Conservation (phyloP, 202 grass and related monocot genomes). For the Alloteropsis angusta region DNA sequence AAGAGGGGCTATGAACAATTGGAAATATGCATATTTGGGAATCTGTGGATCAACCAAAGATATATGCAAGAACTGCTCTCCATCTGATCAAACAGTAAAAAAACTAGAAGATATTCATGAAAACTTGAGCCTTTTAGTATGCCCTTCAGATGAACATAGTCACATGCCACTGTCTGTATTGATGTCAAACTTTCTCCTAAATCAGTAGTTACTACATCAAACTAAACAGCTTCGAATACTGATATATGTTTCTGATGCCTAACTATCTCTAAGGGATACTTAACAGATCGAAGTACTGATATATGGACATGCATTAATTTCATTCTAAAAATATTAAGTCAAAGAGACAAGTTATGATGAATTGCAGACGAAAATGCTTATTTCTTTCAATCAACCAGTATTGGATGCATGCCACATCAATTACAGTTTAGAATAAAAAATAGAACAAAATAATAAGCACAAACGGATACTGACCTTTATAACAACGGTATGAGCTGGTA, state of each 20-base stretch:
- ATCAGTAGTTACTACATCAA: background rate
- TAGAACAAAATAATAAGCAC: background rate
- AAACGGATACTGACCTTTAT: constrained; percentile 64
- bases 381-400: background rate
- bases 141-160: background rate
- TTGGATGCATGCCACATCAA: background rate
- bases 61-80: constrained; percentile 11
- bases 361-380: background rate
- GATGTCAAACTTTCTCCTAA: background rate
- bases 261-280: background rate
- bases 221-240: constrained; percentile 15
- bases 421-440: background rate
- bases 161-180: constrained; percentile 11
- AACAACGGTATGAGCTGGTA: constrained; percentile 95
- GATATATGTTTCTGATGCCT: constrained; percentile 5
- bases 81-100: constrained; percentile 12
- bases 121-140: constrained; percentile 14
- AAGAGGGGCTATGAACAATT: background rate
- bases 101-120: background rate
- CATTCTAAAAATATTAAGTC: constrained; percentile 2
- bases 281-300: constrained; percentile 7
- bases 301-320: constrained; percentile 7
- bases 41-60: background rate
- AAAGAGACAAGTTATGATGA: background rate
- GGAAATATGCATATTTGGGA: constrained; percentile 15